These are phyloP conservation scores for Plantago ovata DNA, from an alignment of 257 asterid species.

Conservation along the genomic window DNA sequence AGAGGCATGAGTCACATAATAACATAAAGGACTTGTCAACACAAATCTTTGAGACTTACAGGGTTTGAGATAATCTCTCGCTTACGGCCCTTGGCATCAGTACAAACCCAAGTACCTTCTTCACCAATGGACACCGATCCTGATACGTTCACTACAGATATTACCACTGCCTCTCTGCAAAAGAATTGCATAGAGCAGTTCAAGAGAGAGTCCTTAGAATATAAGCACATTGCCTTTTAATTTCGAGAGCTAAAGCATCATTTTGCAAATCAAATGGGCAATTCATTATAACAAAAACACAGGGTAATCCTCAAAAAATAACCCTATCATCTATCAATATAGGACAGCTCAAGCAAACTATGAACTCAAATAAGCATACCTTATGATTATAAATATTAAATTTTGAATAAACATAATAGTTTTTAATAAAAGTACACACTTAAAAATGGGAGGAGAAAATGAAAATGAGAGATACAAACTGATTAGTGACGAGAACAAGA, in stretches of 20 bases:
- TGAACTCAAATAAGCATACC: background rate
- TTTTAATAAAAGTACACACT: background rate
- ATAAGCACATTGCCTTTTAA: too few species aligned
- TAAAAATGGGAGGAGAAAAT: background rate
- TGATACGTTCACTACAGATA: slow-evolving; percentile 55
- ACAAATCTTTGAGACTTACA: slow-evolving; percentile 27
- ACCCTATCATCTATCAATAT: too few species aligned
- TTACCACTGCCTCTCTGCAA: slow-evolving; percentile 68
- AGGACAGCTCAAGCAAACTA: background rate
- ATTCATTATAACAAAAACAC: background rate
- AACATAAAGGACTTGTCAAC: background rate
- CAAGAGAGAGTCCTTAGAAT: background rate
- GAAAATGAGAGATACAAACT: slow-evolving; percentile 24
- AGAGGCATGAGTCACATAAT: background rate
- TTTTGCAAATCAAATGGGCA: too few species aligned
- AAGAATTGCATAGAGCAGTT: background rate
- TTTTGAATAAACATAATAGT: too few species aligned
- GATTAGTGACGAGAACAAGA: slow-evolving; percentile 56
- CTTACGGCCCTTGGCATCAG: slow-evolving; percentile 41
- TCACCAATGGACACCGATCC: slow-evolving; percentile 56
- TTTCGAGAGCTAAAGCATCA: too few species aligned
- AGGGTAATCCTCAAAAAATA: background rate
- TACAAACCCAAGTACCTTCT: slow-evolving; percentile 76
- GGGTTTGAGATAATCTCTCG: slow-evolving; percentile 54
- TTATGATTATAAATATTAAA: too few species aligned